Conservation (phyloP, 73 alveolate genomes). For the Stentor roeselii region DNA sequence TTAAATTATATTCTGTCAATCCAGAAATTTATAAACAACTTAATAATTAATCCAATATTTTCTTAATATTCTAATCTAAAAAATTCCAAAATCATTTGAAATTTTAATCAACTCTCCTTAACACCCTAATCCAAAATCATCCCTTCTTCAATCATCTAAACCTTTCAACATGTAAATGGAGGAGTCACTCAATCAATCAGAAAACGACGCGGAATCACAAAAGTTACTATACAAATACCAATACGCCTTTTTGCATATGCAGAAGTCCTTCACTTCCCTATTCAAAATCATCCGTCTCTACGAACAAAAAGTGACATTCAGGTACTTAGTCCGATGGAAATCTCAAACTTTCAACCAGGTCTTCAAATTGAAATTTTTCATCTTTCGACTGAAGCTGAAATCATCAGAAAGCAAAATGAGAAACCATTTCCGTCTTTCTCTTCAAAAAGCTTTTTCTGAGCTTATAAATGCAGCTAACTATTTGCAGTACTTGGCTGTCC, state of each 20-base stretch:
- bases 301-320: background rate
- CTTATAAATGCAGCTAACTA: background rate
- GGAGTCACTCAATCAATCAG: background rate
- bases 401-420: background rate
- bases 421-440: background rate
- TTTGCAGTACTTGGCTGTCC: background rate
- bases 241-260: constrained; percentile 11
- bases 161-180: background rate
- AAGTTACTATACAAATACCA: background rate
- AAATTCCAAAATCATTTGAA: too few species aligned
- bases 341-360: background rate
- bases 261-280: constrained; percentile 1
- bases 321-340: background rate
- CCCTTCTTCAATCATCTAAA: background rate
- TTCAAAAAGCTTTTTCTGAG: background rate
- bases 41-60: too few species aligned
- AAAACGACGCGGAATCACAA: background rate
- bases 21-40: too few species aligned
- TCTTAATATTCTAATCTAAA: too few species aligned
- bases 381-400: background rate
- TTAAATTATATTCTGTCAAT: too few species aligned
- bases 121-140: background rate
- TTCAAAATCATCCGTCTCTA: background rate
- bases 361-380: background rate
- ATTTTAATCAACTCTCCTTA: background rate